These are phyloP conservation scores for Orbilia oligospora DNA, from an alignment of 2,329 filamentous ascomycete genomes.

Conservation along the genomic window DNA sequence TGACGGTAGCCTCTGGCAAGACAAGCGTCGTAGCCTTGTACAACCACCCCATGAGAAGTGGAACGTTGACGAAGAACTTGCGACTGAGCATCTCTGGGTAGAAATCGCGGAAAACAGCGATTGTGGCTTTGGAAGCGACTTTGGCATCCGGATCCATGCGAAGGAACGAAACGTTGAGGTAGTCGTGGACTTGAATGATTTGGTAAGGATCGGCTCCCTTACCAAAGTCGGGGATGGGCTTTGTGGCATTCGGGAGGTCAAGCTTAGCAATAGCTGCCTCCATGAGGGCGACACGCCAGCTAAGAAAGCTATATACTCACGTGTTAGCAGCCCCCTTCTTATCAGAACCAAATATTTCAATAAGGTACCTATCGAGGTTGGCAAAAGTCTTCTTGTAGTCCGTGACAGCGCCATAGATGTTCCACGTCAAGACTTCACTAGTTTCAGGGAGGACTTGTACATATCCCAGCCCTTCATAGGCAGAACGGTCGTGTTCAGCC, in stretches of 20 bases:
- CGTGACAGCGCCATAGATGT: constrained; percentile 91
- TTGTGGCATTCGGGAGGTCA: constrained; percentile 77
- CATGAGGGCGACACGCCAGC: constrained; percentile 92
- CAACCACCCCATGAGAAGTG: constrained; percentile 89
- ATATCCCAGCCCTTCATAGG: constrained; percentile 85
- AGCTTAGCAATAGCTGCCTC: constrained; percentile 85
- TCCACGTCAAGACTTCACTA: constrained; percentile 83
- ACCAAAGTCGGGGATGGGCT: constrained; percentile 78
- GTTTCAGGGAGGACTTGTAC: constrained; percentile 78
- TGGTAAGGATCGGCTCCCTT: constrained; percentile 81
- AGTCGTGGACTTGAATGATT: constrained; percentile 94
- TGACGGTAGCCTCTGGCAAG: constrained; percentile 79
- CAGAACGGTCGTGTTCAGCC: constrained; percentile 75
- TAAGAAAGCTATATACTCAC: constrained; percentile 78
- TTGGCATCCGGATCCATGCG: constrained; percentile 83
- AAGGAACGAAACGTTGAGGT: constrained; percentile 87
- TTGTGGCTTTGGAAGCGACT: constrained; percentile 82
- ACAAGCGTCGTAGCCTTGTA: constrained; percentile 82
- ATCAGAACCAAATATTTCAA: background rate
- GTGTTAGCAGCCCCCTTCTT: background rate
- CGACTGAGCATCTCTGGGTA: constrained; percentile 91
- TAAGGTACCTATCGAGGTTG: constrained; percentile 80
- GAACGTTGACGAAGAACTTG: constrained; percentile 98
- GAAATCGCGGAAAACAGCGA: constrained; percentile 82
- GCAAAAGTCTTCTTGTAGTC: constrained; percentile 85